phyloP scores from a whole-genome alignment of 2,329 filamentous ascomycete genomes.

The Fusarium mundagurra region DNA sequence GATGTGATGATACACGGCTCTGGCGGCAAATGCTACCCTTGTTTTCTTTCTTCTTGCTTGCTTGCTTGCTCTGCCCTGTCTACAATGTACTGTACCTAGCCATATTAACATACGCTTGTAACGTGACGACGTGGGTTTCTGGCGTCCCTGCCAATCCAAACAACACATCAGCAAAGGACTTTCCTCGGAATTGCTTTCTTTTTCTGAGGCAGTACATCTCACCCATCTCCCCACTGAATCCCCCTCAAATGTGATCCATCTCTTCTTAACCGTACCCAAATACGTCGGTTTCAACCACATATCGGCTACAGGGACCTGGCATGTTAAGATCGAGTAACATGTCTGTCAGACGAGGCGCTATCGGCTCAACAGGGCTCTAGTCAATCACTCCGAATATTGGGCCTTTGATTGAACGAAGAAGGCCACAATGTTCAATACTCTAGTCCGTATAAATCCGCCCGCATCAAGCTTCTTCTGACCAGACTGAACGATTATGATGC shows the following conservation, averaged over 20 bases:
- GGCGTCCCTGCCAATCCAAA: constrained; percentile 10
- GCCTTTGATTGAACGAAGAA: not conserved
- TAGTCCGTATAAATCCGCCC: not conserved
- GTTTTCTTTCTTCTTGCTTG: not conserved
- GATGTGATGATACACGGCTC: constrained; percentile 31
- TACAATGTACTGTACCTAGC: not conserved
- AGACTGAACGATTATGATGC: not conserved
- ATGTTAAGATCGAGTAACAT: constrained; percentile 4
- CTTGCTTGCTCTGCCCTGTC: not conserved
- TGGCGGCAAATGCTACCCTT: constrained; percentile 35
- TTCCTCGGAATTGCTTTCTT: constrained; percentile 29
- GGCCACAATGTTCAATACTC: not conserved
- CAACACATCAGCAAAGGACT: constrained; percentile 10
- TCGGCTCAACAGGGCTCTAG: not conserved
- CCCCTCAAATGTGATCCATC: constrained; percentile 13
- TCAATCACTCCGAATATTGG: not conserved
- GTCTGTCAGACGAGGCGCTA: constrained; percentile 11
- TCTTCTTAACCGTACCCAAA: not conserved
- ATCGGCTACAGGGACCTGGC: not conserved
- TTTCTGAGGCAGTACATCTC: not conserved
- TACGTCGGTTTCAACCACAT: constrained; percentile 14
- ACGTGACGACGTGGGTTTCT: constrained; percentile 9
- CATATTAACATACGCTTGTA: not conserved
- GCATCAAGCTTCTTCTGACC: not conserved
- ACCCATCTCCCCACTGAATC: constrained; percentile 2